Conservation (phyloP, 2,329 filamentous ascomycete species). For the Dryadomyces quercus-mongolicae region DNA sequence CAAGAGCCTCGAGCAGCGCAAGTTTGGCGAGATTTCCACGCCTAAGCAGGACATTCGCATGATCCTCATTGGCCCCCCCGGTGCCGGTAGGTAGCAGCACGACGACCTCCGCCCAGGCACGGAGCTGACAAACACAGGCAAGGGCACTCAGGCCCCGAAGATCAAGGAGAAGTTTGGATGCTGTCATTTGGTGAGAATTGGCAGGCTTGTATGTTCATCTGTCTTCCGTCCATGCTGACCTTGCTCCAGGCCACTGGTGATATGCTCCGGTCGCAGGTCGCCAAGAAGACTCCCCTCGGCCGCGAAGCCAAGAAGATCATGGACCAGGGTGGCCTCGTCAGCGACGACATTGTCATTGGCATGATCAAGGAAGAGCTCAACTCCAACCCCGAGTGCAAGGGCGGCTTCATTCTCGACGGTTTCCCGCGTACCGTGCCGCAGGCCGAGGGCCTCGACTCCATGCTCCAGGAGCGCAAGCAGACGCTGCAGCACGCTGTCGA, state of each 20-base stretch:
- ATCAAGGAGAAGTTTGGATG: slow-evolving; percentile 97
- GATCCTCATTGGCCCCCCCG: slow-evolving; percentile 94
- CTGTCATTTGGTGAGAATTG: slow-evolving; percentile 88
- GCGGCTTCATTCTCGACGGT: slow-evolving; percentile 97
- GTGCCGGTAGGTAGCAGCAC: slow-evolving; percentile 71
- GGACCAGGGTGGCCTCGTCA: slow-evolving; percentile 94
- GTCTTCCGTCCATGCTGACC: too few species aligned
- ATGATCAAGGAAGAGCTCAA: slow-evolving; percentile 99
- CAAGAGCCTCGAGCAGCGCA: slow-evolving; percentile 66
- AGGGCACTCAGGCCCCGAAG: slow-evolving; percentile 95
- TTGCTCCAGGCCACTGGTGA: slow-evolving; percentile 97
- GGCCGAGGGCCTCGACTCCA: slow-evolving; percentile 85
- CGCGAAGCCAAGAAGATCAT: slow-evolving; percentile 99
- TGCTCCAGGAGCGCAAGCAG: slow-evolving; percentile 69
- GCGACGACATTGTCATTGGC: slow-evolving; percentile 97
- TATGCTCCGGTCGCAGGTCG: slow-evolving; percentile 97
- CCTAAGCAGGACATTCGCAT: slow-evolving; percentile 67
- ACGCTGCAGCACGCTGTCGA: slow-evolving; percentile 90
- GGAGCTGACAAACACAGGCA: slow-evolving; percentile 46
- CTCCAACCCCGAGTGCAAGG: slow-evolving; percentile 88
- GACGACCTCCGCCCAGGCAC: background rate
- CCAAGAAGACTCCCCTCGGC: slow-evolving; percentile 90
- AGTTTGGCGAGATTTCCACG: slow-evolving; percentile 37
- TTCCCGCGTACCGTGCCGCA: slow-evolving; percentile 96
- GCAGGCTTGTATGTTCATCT: too few species aligned